Conservation (phyloP, 2,329 filamentous ascomycete genomes). For the Chrysoporthe cubensis region DNA sequence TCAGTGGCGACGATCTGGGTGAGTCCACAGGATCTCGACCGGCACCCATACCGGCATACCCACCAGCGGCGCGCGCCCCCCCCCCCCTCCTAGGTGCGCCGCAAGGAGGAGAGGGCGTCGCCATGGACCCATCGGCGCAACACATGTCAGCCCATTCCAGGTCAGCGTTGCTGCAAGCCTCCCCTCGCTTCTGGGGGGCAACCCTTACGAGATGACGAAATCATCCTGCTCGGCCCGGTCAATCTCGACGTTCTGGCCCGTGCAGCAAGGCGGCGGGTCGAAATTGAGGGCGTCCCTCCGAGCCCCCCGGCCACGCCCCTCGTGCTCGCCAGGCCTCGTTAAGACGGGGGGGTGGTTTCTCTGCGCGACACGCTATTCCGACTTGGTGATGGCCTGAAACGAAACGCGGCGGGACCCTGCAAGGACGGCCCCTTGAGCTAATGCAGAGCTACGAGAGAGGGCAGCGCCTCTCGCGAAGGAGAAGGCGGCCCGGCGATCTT, state of each 20-base stretch:
- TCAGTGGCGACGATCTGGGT: not conserved
- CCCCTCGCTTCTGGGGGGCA: not conserved
- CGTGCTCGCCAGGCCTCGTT: not conserved
- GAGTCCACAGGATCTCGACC: constrained; percentile 2
- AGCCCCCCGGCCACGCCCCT: not conserved
- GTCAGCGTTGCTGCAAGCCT: not conserved
- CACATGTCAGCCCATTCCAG: constrained; percentile 7
- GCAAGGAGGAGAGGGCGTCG: not conserved
- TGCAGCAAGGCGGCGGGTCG: not conserved
- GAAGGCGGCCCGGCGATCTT: not conserved
- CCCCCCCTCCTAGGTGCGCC: too few species aligned
- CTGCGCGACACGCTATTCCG: not conserved
- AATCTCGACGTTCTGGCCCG: not conserved
- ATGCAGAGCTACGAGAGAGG: constrained; percentile 2
- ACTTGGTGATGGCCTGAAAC: constrained; percentile 9
- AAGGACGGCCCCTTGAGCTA: constrained; percentile 8
- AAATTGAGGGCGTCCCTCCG: not conserved
- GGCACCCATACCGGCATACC: not conserved
- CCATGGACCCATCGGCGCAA: not conserved
- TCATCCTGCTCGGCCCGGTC: not conserved
- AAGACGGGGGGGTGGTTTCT: not conserved
- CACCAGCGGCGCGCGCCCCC: not conserved
- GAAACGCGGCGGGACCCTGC: constrained; percentile 2
- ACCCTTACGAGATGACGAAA: constrained; percentile 7
- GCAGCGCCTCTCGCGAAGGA: constrained; percentile 5